Base-by-base conservation (phyloP, 2,329 filamentous ascomycete genomes). In the Penicillium griseofulvum region DNA sequence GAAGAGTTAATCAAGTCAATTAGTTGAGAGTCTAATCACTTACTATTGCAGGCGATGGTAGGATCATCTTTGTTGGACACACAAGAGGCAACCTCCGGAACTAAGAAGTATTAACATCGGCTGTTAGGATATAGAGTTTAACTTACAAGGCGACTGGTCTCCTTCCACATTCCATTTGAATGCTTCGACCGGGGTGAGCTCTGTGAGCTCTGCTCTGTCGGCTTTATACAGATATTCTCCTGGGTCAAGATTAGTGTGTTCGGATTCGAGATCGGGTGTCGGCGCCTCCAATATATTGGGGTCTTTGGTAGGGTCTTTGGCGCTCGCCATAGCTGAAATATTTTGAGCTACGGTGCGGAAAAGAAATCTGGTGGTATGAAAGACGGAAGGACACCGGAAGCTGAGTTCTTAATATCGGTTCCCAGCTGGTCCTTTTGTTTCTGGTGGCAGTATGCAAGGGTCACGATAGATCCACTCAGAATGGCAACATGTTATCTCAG, bases 121-220 rank as follows among this genome's bases (percentile, higher is more conserved):
- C 14, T 16, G 4, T 19, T 31, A 4, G 11, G 9, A 26, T 14
- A 19, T 4, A 22, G 48, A 6, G 39, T 22, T 36, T 16, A 11
- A 54, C 69, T 49, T 55, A 74, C 71, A 73, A 22, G 71, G 71
- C 17, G 71, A 74, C 57, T 74, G 67, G 34, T 74, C 71, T 14
- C 71, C 71, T 24, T 72, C 68, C 12, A 74, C 71, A 53, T 67
- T 71, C 70, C 71, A 74, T 39, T 67, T 68, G 50, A 74, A 72
- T 7, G 71, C 71, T 52, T 74, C 71, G 1, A 64, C 65, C 2
- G 71, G 69, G 1, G 68, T 71, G 2, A 74, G 56, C 55, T 74
- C 71, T 4, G 59, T 63, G 17, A 63, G 58, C 29, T 73, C 71
- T 28, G 55, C 28, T 47, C 31, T 46, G 5, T 52, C 50, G 1